phyloP scores from a whole-genome alignment of 148 eudicot genomes.

The Rhododendron mucronatum region DNA sequence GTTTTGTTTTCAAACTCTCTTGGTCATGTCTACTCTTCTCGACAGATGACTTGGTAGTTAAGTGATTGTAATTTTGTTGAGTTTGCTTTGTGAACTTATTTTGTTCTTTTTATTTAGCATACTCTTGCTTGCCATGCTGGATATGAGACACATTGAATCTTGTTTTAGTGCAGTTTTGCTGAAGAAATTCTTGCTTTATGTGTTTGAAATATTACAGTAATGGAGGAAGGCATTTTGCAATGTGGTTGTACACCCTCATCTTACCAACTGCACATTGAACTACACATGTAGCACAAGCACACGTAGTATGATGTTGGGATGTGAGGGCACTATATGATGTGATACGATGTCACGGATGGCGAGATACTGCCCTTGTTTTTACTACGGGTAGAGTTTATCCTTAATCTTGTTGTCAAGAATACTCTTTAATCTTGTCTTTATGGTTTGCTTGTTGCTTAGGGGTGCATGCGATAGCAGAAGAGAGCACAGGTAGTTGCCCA shows the following conservation, averaged over 20 bases:
- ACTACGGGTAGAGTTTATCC: not conserved
- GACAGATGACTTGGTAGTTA: not conserved
- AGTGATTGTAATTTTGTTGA: not conserved
- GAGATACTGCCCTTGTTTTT: not conserved
- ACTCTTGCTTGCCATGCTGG: not conserved
- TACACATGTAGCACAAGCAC: not conserved
- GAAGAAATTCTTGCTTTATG: not conserved
- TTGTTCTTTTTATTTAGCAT: not conserved
- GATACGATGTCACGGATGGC: not conserved
- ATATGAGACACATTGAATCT: not conserved
- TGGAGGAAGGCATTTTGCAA: not conserved
- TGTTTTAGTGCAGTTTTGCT: not conserved
- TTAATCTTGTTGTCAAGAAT: not conserved
- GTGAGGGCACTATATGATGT: not conserved
- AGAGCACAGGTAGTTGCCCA: constrained; percentile 64
- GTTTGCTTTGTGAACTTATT: not conserved
- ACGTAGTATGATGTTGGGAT: constrained; percentile 1
- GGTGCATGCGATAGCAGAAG: constrained; percentile 29
- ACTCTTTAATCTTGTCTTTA: not conserved
- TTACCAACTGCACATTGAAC: not conserved
- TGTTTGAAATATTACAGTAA: not conserved
- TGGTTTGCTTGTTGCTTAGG: constrained; percentile 24
- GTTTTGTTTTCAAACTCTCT: not conserved
- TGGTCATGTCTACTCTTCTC: not conserved
- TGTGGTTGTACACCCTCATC: not conserved